Evolutionary conservation across 2,329 filamentous ascomycete genomes (phyloP).

Genomic region (Drechslera avenae): DNA sequence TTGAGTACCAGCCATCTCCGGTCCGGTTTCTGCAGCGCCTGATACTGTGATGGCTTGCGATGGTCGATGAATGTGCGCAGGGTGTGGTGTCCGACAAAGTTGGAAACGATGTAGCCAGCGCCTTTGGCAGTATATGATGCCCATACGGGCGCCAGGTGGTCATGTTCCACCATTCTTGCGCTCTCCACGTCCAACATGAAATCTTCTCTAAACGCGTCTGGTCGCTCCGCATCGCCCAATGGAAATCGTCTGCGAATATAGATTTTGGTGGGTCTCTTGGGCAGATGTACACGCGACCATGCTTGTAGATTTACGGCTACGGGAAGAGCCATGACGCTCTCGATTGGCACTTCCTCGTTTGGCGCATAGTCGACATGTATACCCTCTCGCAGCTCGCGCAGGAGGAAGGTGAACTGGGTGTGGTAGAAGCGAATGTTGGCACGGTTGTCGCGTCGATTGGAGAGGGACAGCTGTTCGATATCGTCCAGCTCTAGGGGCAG

Average conservation of each 20-base stretch:
- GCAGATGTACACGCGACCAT: slow-evolving; percentile 68
- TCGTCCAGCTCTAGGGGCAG: slow-evolving; percentile 71
- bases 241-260: slow-evolving; percentile 65
- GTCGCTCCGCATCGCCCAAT: slow-evolving; percentile 49
- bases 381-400: slow-evolving; percentile 66
- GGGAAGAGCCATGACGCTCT: slow-evolving; percentile 65
- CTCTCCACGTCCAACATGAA: slow-evolving; percentile 67
- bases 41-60: slow-evolving; percentile 64
- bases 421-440: slow-evolving; percentile 72
- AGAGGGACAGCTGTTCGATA: slow-evolving; percentile 66
- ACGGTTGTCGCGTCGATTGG: slow-evolving; percentile 63
- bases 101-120: slow-evolving; percentile 68
- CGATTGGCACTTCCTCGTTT: slow-evolving; percentile 71
- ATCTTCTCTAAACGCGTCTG: slow-evolving; percentile 47
- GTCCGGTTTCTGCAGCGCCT: slow-evolving; percentile 64
- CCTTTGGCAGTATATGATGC: slow-evolving; percentile 71
- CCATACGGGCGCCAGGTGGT: slow-evolving; percentile 73
- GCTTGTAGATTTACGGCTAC: slow-evolving; percentile 53
- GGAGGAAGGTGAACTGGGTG: slow-evolving; percentile 72
- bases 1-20: slow-evolving; percentile 67
- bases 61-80: slow-evolving; percentile 70
- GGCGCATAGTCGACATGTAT: slow-evolving; percentile 68
- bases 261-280: slow-evolving; percentile 62
- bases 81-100: slow-evolving; percentile 68
- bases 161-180: slow-evolving; percentile 65